These are phyloP conservation scores for Fusarium ramigenum DNA, from an alignment of 2,329 filamentous ascomycete species.

Conservation along the genomic window DNA sequence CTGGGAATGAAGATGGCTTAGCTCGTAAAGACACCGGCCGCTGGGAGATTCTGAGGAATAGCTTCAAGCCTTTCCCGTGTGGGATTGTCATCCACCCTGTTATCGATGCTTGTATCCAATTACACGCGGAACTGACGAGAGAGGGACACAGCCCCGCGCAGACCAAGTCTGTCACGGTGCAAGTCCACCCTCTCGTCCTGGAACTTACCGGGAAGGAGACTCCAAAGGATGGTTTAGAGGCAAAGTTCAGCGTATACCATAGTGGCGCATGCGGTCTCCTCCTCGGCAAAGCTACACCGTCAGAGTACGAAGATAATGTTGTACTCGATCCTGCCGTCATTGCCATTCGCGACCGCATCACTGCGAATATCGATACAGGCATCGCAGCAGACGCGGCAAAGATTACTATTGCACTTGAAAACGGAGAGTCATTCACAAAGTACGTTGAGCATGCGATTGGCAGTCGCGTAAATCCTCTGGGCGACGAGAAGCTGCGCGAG, in stretches of 20 bases:
- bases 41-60: not conserved
- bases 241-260: conserved; percentile 10
- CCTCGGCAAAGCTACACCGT: not conserved
- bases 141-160: not conserved
- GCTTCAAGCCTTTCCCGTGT: not conserved
- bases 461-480: not conserved
- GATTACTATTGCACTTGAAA: fast-evolving
- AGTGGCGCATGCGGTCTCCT: not conserved
- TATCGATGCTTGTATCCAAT: not conserved
- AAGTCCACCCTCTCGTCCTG: not conserved
- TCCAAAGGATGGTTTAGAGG: not conserved
- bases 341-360: not conserved
- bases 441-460: not conserved
- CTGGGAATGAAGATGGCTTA: not conserved
- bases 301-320: not conserved
- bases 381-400: not conserved
- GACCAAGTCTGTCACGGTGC: not conserved
- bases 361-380: not conserved
- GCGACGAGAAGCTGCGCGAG: not conserved
- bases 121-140: not conserved
- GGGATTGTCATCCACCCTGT: not conserved
- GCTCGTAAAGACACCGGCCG: fast-evolving
- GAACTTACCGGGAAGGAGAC: not conserved
- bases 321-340: not conserved
- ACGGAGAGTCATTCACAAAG: not conserved